phyloP scores from a whole-genome alignment of 192 early-diverging fungal species.

The Coemansia sp. region DNA sequence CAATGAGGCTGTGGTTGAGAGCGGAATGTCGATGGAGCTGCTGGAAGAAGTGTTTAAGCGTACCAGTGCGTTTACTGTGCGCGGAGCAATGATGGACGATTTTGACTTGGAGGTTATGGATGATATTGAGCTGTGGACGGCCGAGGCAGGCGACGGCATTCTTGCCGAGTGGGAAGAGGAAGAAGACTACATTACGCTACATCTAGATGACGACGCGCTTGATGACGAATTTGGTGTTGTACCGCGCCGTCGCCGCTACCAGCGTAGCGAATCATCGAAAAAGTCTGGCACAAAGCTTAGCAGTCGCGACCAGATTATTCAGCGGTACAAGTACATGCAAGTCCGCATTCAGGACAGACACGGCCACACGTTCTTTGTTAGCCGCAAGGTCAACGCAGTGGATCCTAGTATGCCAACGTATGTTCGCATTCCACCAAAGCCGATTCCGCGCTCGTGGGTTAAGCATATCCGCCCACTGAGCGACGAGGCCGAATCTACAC shows the following conservation, averaged over 20 bases:
- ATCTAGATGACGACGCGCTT: constrained; percentile 74
- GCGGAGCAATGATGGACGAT: constrained; percentile 51
- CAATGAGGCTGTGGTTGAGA: constrained; percentile 6
- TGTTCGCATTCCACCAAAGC: constrained; percentile 80
- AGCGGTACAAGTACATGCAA: constrained; percentile 85
- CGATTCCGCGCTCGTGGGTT: constrained; percentile 86
- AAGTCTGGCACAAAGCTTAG: constrained; percentile 55
- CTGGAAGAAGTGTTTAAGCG: constrained; percentile 88
- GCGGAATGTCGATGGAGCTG: constrained; percentile 69
- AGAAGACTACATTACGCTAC: constrained; percentile 58
- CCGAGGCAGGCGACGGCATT: constrained; percentile 71
- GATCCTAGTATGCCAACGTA: constrained; percentile 87
- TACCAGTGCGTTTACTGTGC: constrained; percentile 80
- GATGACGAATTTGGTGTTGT: constrained; percentile 73
- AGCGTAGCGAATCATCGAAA: constrained; percentile 35
- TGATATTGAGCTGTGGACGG: constrained; percentile 74
- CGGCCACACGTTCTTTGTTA: constrained; percentile 83
- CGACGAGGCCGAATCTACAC: constrained; percentile 35
- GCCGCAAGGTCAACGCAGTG: constrained; percentile 76
- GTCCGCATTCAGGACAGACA: constrained; percentile 81
- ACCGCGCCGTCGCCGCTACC: constrained; percentile 46
- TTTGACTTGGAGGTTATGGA: constrained; percentile 53
- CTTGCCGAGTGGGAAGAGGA: constrained; percentile 78
- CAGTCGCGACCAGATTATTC: constrained; percentile 68
- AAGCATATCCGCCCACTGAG: constrained; percentile 64